Conservation (phyloP, 1,284 basidiomycete species). For the Lentinula novae-zelandiae region DNA sequence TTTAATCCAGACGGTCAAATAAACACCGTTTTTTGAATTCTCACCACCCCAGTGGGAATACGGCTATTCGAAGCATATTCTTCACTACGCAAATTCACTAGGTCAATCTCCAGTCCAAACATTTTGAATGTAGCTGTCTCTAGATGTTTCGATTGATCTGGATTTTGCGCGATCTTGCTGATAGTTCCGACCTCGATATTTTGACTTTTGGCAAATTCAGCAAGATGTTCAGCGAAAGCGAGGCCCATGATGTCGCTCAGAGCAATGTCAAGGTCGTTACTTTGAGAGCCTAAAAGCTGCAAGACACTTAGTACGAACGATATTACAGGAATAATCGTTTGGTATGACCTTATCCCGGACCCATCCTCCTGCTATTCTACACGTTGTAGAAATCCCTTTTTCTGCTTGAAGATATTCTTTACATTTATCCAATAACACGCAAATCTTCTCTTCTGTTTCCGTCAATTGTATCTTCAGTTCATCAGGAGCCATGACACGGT, state of each 20-base stretch:
- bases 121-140: conserved; percentile 93
- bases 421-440: conserved; percentile 68
- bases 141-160: conserved; percentile 97
- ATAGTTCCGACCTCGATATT: conserved; percentile 59
- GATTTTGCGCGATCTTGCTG: conserved; percentile 88
- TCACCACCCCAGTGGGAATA: conserved; percentile 84
- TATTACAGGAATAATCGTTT: background rate
- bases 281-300: conserved; percentile 80
- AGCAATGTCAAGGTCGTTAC: conserved; percentile 94
- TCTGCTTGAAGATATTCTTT: conserved; percentile 47
- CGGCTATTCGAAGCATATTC: conserved; percentile 86
- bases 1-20: background rate
- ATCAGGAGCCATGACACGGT: conserved; percentile 21
- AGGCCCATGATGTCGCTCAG: conserved; percentile 88
- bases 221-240: conserved; percentile 83
- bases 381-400: conserved; percentile 57
- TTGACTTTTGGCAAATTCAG: conserved; percentile 57
- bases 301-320: conserved; percentile 11
- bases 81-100: conserved; percentile 93
- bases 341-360: conserved; percentile 88
- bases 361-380: conserved; percentile 94
- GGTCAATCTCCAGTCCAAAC: conserved; percentile 85
- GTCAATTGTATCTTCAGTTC: conserved; percentile 46
- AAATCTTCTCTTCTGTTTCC: conserved; percentile 53
- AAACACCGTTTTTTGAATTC: conserved; percentile 24